phyloP scores from a whole-genome alignment of 192 early-diverging fungal species.

The Coemansia sp. region DNA sequence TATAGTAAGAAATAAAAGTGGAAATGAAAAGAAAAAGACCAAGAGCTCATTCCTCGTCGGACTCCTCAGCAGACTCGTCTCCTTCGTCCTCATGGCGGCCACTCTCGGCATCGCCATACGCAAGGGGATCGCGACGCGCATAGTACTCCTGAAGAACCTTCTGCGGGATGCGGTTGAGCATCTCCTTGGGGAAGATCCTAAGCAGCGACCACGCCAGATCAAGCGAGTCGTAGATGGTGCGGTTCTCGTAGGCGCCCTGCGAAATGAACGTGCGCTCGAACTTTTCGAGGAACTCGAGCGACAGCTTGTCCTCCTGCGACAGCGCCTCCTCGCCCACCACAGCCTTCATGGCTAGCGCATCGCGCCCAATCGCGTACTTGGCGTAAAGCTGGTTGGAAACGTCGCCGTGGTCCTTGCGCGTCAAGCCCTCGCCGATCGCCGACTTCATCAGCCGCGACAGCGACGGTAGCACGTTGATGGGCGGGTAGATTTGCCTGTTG shows the following conservation, averaged over 20 bases:
- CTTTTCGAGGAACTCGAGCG: conserved; percentile 97
- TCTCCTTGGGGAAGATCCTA: conserved; percentile 99
- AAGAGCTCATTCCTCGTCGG: conserved; percentile 26
- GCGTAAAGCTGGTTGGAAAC: conserved; percentile 99
- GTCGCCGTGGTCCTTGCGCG: conserved; percentile 98
- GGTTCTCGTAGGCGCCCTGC: conserved; percentile 94
- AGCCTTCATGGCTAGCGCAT: conserved; percentile 99
- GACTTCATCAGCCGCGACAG: conserved; percentile 99
- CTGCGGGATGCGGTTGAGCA: conserved; percentile 98
- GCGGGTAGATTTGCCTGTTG: conserved; percentile 99
- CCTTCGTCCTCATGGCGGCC: conserved; percentile 3
- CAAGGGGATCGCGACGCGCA: conserved; percentile 60
- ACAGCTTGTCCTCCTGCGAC: conserved; percentile 97
- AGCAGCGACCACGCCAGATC: conserved; percentile 98
- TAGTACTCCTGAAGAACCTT: conserved; percentile 95
- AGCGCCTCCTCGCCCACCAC: conserved; percentile 99
- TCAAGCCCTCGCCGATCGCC: conserved; percentile 97
- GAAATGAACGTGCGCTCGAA: conserved; percentile 98
- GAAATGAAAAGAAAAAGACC: neutral
- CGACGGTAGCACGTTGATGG: conserved; percentile 98
- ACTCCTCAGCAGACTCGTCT: conserved; percentile 25
- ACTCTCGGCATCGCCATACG: conserved; percentile 5
- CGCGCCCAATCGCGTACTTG: conserved; percentile 98
- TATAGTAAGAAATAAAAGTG: neutral
- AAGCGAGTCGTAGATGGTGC: conserved; percentile 96